Conservation (phyloP, 345 rosid genomes). For the Dipteronia dyeriana region DNA sequence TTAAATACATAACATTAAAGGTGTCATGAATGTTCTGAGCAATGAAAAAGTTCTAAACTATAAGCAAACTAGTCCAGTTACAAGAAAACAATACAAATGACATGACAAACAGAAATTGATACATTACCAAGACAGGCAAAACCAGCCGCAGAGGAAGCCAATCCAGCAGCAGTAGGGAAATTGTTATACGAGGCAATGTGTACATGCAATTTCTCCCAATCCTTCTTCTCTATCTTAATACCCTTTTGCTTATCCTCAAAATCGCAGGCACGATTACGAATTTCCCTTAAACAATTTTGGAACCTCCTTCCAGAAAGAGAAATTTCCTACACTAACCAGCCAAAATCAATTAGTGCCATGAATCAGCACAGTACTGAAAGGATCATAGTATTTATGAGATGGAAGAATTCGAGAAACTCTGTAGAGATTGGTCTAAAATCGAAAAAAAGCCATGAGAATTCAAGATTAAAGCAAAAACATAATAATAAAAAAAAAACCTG, state of each 20-base stretch:
- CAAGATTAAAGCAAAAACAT: too few species aligned
- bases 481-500: too few species aligned
- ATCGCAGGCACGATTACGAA: slow-evolving; percentile 75
- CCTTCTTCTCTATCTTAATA: slow-evolving; percentile 70
- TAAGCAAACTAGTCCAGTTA: not conserved
- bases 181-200: slow-evolving; percentile 93
- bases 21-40: too few species aligned
- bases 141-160: slow-evolving; percentile 99
- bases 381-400: not conserved
- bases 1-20: not conserved
- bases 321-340: slow-evolving; percentile 72
- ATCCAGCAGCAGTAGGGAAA: slow-evolving; percentile 97
- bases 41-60: not conserved
- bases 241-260: slow-evolving; percentile 83
- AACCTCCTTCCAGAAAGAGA: slow-evolving; percentile 90
- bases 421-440: too few species aligned
- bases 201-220: slow-evolving; percentile 80
- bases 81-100: not conserved
- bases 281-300: slow-evolving; percentile 86
- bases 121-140: slow-evolving; percentile 89
- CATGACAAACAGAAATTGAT: not conserved
- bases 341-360: slow-evolving; percentile 26
- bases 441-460: too few species aligned
- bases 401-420: too few species aligned
- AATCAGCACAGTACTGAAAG: slow-evolving; percentile 16